Evolutionary conservation across 2,329 filamentous ascomycete genomes (phyloP).

Genomic region (Alternaria gaisen): DNA sequence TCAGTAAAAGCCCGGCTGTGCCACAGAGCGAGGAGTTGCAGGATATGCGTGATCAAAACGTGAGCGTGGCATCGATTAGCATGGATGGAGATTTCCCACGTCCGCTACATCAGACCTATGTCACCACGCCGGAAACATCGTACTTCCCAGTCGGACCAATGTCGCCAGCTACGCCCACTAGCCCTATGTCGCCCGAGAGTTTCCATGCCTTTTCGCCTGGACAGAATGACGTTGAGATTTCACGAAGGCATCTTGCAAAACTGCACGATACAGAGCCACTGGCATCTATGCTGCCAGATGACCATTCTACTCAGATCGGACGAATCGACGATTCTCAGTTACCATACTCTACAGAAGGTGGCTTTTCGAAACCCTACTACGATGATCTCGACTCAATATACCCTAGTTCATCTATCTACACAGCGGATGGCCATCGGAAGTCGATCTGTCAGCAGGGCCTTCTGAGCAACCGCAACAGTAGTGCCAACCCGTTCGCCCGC

Average conservation of each 20-base stretch:
- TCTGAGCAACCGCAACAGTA: constrained; percentile 29
- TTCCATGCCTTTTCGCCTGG: constrained; percentile 16
- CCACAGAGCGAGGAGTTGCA: constrained; percentile 34
- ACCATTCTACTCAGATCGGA: constrained; percentile 32
- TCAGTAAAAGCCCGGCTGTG: constrained; percentile 27
- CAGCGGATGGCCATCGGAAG: constrained; percentile 28
- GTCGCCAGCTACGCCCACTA: constrained; percentile 30
- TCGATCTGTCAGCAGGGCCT: constrained; percentile 35
- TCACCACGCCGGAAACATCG: constrained; percentile 22
- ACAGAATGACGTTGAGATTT: constrained; percentile 17
- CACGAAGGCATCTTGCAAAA: constrained; percentile 3
- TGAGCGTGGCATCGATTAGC: constrained; percentile 19
- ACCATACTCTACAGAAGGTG: constrained; percentile 21
- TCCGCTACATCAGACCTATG: constrained; percentile 30
- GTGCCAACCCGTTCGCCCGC: constrained; percentile 32
- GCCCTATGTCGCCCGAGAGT: constrained; percentile 13
- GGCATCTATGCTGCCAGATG: constrained; percentile 43
- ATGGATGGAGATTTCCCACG: constrained; percentile 31
- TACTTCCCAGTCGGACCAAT: constrained; percentile 31
- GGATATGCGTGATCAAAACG: constrained; percentile 26
- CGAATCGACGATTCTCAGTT: constrained; percentile 17
- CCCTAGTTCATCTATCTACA: constrained; percentile 45
- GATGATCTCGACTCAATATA: constrained; percentile 43
- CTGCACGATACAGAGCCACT: constrained; percentile 27
- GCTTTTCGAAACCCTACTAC: constrained; percentile 34